Percentiles rank a stretch among this genome's conserved stretches.
These are phyloP conservation scores for Anthracocystis walkeri DNA, from an alignment of 1,284 basidiomycete species.

Conservation along the genomic window DNA sequence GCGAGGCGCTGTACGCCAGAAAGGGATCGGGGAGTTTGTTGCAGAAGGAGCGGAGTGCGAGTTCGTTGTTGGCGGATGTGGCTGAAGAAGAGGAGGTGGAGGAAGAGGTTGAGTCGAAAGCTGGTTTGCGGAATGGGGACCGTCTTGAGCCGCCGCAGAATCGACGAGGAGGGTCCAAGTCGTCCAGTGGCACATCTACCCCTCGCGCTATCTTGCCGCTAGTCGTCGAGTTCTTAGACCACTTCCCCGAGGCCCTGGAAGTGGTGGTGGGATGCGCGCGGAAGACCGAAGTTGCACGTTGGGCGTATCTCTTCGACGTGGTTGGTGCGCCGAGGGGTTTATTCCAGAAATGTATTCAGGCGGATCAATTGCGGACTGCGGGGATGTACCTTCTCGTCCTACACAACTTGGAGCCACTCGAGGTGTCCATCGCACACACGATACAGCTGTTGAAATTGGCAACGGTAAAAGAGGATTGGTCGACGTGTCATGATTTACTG, in stretches of 20 bases:
- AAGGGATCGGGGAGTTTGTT: slow-evolving; percentile 39
- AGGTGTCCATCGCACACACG: slow-evolving; percentile 70
- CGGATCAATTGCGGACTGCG: slow-evolving; percentile 85
- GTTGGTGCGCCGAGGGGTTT: slow-evolving; percentile 89
- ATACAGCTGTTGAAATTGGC: slow-evolving; percentile 57
- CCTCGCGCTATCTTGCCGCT: slow-evolving; percentile 75
- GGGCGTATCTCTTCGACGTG: slow-evolving; percentile 87
- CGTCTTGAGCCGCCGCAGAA: slow-evolving; percentile 20
- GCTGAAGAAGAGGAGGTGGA: slow-evolving; percentile 29
- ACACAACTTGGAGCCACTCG: slow-evolving; percentile 89
- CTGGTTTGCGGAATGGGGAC: slow-evolving; percentile 3
- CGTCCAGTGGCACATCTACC: slow-evolving; percentile 52
- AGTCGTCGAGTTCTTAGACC: slow-evolving; percentile 90
- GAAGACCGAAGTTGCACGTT: slow-evolving; percentile 93
- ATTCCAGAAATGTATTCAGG: slow-evolving; percentile 87
- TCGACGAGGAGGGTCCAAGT: not conserved
- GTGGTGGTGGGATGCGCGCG: slow-evolving; percentile 96
- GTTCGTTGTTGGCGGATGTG: slow-evolving; percentile 46
- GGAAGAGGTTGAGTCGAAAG: not conserved
- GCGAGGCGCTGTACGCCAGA: slow-evolving; percentile 35
- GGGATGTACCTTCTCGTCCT: slow-evolving; percentile 92
- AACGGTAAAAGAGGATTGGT: slow-evolving; percentile 50
- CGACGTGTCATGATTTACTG: slow-evolving; percentile 72
- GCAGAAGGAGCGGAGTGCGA: slow-evolving; percentile 40
- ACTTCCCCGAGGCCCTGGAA: slow-evolving; percentile 88